Evolutionary conservation across 139 green algal genomes (phyloP).

Genomic region (Micromonas commoda): DNA sequence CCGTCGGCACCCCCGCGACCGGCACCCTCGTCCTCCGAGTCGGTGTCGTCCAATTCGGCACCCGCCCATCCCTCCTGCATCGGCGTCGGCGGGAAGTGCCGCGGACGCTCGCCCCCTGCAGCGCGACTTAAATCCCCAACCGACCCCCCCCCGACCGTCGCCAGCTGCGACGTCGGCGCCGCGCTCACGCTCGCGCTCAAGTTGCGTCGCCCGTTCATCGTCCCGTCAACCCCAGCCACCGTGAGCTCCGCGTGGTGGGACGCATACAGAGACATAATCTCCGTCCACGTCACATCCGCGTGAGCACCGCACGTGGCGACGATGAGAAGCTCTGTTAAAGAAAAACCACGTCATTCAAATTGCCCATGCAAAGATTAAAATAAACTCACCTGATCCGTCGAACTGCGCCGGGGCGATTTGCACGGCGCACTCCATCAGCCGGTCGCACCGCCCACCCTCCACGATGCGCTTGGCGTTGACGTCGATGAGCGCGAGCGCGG

Average conservation of each 20-base stretch:
- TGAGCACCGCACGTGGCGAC: neutral
- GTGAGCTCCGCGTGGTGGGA: neutral
- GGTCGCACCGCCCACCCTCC: neutral
- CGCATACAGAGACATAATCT: neutral
- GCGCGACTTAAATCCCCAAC: too few relatives aligned
- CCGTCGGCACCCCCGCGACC: too few relatives aligned
- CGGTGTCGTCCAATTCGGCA: too few relatives aligned
- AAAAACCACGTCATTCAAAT: too few relatives aligned
- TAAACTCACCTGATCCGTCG: too few relatives aligned
- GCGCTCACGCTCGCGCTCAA: neutral
- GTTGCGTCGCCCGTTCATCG: too few relatives aligned
- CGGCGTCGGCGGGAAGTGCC: too few relatives aligned
- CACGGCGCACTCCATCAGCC: neutral
- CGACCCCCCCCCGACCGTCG: too few relatives aligned
- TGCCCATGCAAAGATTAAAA: too few relatives aligned
- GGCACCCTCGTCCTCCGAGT: too few relatives aligned
- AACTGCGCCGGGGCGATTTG: neutral
- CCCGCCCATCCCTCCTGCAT: too few relatives aligned
- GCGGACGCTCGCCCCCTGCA: too few relatives aligned
- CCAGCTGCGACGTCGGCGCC: neutral
- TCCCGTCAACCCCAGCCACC: neutral
- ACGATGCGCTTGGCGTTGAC: slow-evolving; percentile 39
- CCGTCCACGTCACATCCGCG: slow-evolving; percentile 3
- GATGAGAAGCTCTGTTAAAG: neutral
- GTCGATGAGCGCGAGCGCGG: slow-evolving; percentile 65